Conservation (phyloP, 2,329 filamentous ascomycete genomes). For the Penicillium sp. region DNA sequence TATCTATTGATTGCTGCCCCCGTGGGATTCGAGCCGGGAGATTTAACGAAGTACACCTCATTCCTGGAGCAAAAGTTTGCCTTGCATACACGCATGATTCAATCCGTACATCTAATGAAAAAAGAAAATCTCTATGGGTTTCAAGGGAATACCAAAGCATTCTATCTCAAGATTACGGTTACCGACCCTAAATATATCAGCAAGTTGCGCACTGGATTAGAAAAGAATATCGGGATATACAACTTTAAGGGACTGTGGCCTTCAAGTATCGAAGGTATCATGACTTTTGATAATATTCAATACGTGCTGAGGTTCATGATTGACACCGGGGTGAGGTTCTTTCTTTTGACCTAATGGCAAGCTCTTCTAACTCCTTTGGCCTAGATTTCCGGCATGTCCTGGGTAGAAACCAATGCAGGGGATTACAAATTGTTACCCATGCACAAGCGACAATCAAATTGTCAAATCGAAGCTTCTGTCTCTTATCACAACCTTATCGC, state of each 20-base stretch:
- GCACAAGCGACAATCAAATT: slow-evolving; percentile 75
- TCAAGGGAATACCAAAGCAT: slow-evolving; percentile 85
- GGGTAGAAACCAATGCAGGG: slow-evolving; percentile 78
- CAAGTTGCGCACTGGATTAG: slow-evolving; percentile 70
- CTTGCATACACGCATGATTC: slow-evolving; percentile 68
- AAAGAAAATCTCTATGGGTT: slow-evolving; percentile 91
- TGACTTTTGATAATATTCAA: slow-evolving; percentile 94
- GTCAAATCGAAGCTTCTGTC: slow-evolving; percentile 89
- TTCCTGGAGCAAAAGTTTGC: slow-evolving; percentile 77
- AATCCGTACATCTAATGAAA: slow-evolving; percentile 76
- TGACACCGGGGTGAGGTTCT: slow-evolving; percentile 67
- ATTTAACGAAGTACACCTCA: slow-evolving; percentile 72
- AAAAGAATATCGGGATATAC: slow-evolving; percentile 59
- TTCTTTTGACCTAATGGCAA: not conserved
- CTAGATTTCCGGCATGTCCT: slow-evolving; percentile 89
- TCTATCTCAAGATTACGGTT: slow-evolving; percentile 90
- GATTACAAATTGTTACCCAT: slow-evolving; percentile 68
- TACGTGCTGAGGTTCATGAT: slow-evolving; percentile 98
- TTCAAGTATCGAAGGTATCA: slow-evolving; percentile 61
- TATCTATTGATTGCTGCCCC: slow-evolving; percentile 94
- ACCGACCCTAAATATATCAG: slow-evolving; percentile 82
- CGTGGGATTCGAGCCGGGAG: slow-evolving; percentile 69
- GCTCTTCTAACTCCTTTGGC: slow-evolving; percentile 11
- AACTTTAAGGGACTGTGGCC: slow-evolving; percentile 94
- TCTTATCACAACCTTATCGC: slow-evolving; percentile 80